Conservation (phyloP, 495 filamentous ascomycete species). For the Penicillium arizonense region DNA sequence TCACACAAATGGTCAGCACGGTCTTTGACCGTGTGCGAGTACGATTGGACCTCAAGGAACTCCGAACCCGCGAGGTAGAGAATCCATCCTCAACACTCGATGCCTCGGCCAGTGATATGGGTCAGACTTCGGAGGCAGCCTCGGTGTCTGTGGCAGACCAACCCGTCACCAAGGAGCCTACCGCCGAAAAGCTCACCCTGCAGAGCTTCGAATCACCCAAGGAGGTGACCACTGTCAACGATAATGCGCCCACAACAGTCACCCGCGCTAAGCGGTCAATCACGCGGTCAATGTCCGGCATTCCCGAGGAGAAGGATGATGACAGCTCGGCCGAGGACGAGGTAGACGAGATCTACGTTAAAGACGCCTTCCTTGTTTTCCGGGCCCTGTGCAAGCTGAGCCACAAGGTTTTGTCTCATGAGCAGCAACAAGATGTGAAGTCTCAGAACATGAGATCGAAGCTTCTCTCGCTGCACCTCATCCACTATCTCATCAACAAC, state of each 20-base stretch:
- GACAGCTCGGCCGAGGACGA: conserved; percentile 72
- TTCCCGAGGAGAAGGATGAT: conserved; percentile 44
- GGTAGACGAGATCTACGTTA: conserved; percentile 93
- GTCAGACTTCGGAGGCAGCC: conserved; percentile 45
- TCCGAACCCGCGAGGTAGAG: conserved; percentile 49
- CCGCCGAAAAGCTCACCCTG: conserved; percentile 77
- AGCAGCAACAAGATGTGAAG: conserved; percentile 89
- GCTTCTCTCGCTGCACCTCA: conserved; percentile 87
- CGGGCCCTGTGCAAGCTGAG: conserved; percentile 96
- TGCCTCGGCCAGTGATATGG: conserved; percentile 37
- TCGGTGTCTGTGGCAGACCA: conserved; percentile 53
- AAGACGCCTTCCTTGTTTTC: conserved; percentile 96
- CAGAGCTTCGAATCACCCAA: conserved; percentile 95
- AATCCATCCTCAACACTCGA: conserved; percentile 23
- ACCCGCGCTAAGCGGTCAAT: conserved; percentile 68
- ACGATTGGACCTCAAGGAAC: conserved; percentile 84
- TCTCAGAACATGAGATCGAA: conserved; percentile 97
- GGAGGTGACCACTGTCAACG: conserved; percentile 86
- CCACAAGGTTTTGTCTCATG: conserved; percentile 81
- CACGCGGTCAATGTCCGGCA: conserved; percentile 53
- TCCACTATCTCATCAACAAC: conserved; percentile 91
- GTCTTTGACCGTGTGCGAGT: conserved; percentile 93
- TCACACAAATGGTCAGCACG: conserved; percentile 98
- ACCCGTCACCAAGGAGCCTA: conserved; percentile 56
- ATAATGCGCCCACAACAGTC: conserved; percentile 89